Percentiles rank a stretch among this genome's conserved stretches.
phyloP scores from a whole-genome alignment of 192 early-diverging fungal species.

The Allomyces macrogynus region DNA sequence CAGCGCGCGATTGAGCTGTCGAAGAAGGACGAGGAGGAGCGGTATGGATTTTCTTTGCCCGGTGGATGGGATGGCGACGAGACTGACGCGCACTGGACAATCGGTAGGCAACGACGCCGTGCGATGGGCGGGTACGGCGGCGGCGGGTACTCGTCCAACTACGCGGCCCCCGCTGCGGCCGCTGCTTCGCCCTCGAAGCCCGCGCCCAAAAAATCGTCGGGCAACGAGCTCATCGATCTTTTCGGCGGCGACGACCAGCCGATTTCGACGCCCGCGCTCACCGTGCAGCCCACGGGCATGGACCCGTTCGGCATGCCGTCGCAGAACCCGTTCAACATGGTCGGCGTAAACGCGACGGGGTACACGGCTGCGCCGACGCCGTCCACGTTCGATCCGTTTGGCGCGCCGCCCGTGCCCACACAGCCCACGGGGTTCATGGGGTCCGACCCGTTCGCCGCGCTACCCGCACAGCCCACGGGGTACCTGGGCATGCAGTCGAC shows the following conservation, averaged over 20 bases:
- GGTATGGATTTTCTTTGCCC: background rate
- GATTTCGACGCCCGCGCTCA: background rate
- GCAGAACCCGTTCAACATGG: background rate
- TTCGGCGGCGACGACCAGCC: background rate
- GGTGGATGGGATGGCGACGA: too few species aligned
- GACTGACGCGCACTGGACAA: too few species aligned
- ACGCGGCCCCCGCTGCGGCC: too few species aligned
- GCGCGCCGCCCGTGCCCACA: background rate
- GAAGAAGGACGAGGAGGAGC: background rate
- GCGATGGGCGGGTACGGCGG: too few species aligned
- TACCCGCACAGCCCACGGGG: background rate
- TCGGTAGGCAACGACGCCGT: too few species aligned
- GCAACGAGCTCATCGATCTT: background rate
- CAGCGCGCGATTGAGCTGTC: background rate
- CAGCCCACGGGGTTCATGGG: background rate
- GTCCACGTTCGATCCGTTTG: too few species aligned
- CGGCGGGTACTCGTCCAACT: too few species aligned
- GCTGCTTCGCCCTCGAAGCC: too few species aligned
- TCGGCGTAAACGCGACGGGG: background rate
- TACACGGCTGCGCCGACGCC: background rate
- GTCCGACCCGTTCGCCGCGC: background rate
- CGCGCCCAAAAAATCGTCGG: too few species aligned
- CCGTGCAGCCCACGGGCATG: background rate
- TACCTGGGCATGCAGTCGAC: background rate
- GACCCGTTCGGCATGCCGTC: background rate